These are phyloP conservation scores for Camptophora hylomeconis DNA, from an alignment of 2,329 filamentous ascomycete genomes.

Conservation along the genomic window DNA sequence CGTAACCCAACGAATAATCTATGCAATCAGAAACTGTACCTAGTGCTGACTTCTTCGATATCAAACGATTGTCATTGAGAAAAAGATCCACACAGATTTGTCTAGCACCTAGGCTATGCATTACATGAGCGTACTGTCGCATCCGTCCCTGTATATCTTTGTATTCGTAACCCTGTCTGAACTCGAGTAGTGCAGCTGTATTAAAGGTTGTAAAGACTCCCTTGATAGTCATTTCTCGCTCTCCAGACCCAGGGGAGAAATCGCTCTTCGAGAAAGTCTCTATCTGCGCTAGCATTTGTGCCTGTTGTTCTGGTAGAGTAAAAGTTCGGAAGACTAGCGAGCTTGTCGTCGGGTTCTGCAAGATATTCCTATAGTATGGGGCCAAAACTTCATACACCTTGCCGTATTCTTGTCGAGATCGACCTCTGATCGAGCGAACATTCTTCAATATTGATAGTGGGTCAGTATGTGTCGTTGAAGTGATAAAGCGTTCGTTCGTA, in stretches of 20 bases:
- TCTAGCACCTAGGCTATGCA: constrained; percentile 71
- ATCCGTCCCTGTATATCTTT: constrained; percentile 82
- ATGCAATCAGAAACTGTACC: constrained; percentile 73
- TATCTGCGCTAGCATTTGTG: constrained; percentile 74
- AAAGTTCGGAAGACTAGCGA: constrained; percentile 70
- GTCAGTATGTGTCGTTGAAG: constrained; percentile 25
- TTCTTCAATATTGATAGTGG: constrained; percentile 57
- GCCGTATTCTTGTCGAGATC: constrained; percentile 79
- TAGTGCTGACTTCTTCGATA: constrained; percentile 57
- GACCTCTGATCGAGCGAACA: constrained; percentile 66
- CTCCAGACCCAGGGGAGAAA: constrained; percentile 58
- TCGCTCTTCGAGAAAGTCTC: constrained; percentile 69
- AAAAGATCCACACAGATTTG: constrained; percentile 69
- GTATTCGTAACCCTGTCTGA: constrained; percentile 80
- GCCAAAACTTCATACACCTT: constrained; percentile 79
- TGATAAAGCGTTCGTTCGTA: constrained; percentile 11
- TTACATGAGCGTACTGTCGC: constrained; percentile 76
- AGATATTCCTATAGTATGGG: constrained; percentile 69
- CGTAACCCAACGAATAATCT: constrained; percentile 46
- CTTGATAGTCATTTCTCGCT: constrained; percentile 58
- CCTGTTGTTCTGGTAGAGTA: constrained; percentile 77
- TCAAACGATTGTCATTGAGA: constrained; percentile 75
- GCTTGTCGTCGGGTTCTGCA: constrained; percentile 54
- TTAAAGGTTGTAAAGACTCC: constrained; percentile 75
- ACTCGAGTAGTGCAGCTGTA: constrained; percentile 78